Percentiles rank a stretch among this genome's conserved stretches.
These are phyloP conservation scores for Silene latifolia DNA, from an alignment of 148 eudicot species.

Conservation along the genomic window DNA sequence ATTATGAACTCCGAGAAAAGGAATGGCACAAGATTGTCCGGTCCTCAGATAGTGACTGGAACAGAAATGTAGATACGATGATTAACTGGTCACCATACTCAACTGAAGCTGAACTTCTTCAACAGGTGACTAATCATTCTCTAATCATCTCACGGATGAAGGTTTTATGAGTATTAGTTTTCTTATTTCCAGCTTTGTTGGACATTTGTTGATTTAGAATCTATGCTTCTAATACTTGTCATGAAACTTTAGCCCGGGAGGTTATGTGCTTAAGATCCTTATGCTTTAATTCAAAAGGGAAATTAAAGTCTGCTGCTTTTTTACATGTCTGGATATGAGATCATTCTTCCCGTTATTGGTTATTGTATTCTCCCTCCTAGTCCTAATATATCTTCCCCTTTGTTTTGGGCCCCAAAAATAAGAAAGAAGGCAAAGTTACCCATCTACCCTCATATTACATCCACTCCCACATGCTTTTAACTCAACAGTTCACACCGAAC, in stretches of 20 bases:
- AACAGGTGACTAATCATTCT: constrained; percentile 52
- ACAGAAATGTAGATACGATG: constrained; percentile 61
- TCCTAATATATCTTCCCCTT: too few species aligned
- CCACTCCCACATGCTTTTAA: too few species aligned
- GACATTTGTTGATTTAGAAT: neutral
- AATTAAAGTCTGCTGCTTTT: neutral
- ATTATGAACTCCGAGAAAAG: constrained; percentile 52
- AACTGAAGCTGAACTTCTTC: constrained; percentile 76
- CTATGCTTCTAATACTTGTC: neutral
- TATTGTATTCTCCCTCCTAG: too few species aligned
- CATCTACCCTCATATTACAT: too few species aligned
- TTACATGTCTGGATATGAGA: neutral
- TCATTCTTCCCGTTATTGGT: too few species aligned
- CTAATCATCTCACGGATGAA: neutral
- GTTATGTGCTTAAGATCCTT: neutral
- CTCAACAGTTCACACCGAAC: too few species aligned
- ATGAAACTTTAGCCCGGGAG: neutral
- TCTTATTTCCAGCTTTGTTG: neutral
- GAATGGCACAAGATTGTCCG: constrained; percentile 59
- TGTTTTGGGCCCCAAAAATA: too few species aligned
- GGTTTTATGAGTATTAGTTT: neutral
- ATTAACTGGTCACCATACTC: constrained; percentile 89
- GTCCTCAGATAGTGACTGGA: constrained; percentile 60
- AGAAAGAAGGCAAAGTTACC: too few species aligned
- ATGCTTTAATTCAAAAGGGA: neutral